Percentiles rank a stretch among this genome's conserved stretches.
phyloP scores from a whole-genome alignment of 805 yeast genomes.

The Zygosaccharomyces bisporus region DNA sequence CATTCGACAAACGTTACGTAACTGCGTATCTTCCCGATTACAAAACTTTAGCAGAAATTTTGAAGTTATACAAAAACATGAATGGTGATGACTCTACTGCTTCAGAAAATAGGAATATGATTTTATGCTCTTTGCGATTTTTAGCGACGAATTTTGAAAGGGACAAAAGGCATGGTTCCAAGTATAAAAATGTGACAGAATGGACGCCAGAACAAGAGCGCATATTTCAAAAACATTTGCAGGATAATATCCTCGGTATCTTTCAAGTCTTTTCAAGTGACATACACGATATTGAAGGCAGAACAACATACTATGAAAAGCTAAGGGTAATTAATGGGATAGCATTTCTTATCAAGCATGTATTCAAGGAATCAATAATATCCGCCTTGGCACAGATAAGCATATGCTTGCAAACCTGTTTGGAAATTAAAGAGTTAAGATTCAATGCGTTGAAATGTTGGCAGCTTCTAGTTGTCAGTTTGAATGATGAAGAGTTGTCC shows the following conservation, averaged over 20 bases:
- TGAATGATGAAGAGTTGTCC: conserved; percentile 54
- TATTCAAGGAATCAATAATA: conserved; percentile 51
- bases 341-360: conserved; percentile 52
- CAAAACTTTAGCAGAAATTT: conserved; percentile 33
- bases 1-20: conserved; percentile 30
- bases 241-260: conserved; percentile 64
- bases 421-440: conserved; percentile 60
- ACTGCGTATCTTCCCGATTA: conserved; percentile 32
- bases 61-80: conserved; percentile 28
- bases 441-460: conserved; percentile 64
- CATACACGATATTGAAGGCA: conserved; percentile 68
- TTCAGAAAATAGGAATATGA: conserved; percentile 25
- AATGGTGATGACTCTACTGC: conserved; percentile 13
- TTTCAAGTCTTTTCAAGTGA: conserved; percentile 77
- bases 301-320: conserved; percentile 68
- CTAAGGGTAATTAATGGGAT: conserved; percentile 70
- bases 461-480: conserved; percentile 53
- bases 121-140: conserved; percentile 28
- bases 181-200: conserved; percentile 26
- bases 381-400: conserved; percentile 80
- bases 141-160: conserved; percentile 30
- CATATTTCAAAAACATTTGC: conserved; percentile 42
- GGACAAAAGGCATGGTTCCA: conserved; percentile 28
- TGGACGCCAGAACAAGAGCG: conserved; percentile 31
- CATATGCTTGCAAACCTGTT: conserved; percentile 76